These are phyloP conservation scores for Phaeophleospora eucalypticola DNA, from an alignment of 2,329 filamentous ascomycete genomes.

Conservation along the genomic window DNA sequence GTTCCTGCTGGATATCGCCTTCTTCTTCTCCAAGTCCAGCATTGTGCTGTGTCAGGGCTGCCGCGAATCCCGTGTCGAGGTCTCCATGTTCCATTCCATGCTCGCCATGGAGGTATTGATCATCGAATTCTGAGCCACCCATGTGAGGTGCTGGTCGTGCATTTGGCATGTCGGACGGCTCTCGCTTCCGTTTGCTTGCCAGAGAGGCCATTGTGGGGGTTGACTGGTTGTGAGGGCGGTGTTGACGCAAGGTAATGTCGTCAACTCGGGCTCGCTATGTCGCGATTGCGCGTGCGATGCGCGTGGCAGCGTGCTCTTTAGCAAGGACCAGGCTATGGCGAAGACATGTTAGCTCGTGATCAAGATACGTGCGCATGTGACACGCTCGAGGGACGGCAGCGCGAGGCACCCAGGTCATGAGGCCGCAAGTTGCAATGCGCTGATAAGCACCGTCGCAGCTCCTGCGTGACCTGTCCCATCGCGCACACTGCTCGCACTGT, in stretches of 20 bases:
- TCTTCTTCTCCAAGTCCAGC: constrained; percentile 13
- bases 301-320: background rate
- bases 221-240: background rate
- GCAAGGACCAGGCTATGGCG: background rate
- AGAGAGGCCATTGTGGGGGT: constrained; percentile 24
- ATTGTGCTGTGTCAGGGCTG: constrained; percentile 30
- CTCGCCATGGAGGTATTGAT: constrained; percentile 33
- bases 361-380: constrained; percentile 1
- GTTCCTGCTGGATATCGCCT: constrained; percentile 12
- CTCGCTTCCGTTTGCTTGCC: constrained; percentile 45
- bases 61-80: constrained; percentile 42
- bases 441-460: constrained; percentile 3
- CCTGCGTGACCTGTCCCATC: background rate
- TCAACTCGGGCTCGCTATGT: background rate
- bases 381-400: background rate
- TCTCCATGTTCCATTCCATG: constrained; percentile 37
- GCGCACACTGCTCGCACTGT: background rate
- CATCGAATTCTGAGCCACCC: constrained; percentile 27
- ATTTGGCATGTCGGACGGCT: constrained; percentile 41
- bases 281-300: background rate
- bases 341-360: constrained; percentile 3
- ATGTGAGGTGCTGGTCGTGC: constrained; percentile 33
- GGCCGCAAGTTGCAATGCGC: constrained; percentile 1
- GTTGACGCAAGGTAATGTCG: too few relatives aligned
- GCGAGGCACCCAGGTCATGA: constrained; percentile 1